A percentile compares a stretch with the other conserved stretches of the same genome.
Evolutionary conservation across 2,329 filamentous ascomycete genomes (phyloP).

Genomic region (Phyllosticta citriasiana): DNA sequence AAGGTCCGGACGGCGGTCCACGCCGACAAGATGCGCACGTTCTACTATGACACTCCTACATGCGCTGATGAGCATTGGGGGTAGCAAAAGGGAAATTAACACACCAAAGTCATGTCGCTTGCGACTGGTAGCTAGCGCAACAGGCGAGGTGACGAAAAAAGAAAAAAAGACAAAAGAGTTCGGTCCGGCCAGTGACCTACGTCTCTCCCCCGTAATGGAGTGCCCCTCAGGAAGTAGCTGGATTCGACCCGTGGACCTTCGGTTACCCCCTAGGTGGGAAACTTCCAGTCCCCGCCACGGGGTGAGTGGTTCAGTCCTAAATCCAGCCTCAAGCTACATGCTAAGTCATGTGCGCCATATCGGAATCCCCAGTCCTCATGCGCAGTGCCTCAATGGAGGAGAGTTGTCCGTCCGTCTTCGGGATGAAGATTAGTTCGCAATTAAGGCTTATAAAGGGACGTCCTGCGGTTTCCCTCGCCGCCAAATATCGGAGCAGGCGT

Average conservation of each 20-base stretch:
- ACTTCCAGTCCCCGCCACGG: neutral
- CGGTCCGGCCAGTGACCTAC: neutral
- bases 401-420: neutral
- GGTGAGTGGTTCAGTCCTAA: neutral
- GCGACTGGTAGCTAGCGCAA: neutral
- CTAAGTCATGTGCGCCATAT: neutral
- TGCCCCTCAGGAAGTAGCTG: neutral
- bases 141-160: neutral
- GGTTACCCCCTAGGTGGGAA: neutral
- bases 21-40: no score
- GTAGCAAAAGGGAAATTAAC: neutral
- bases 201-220: neutral
- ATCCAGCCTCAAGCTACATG: neutral
- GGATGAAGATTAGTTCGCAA: neutral
- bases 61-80: no score
- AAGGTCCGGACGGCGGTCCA: neutral
- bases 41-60: no score
- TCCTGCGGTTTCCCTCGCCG: neutral
- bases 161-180: neutral
- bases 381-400: neutral
- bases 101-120: neutral
- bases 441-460: neutral
- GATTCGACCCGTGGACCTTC: neutral
- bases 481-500: neutral
- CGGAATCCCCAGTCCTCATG: neutral